Evolutionary conservation across 306 rosid genomes (phyloP), one percentile per base, ranked within the genome.

Genomic region (Betula pendula): DNA sequence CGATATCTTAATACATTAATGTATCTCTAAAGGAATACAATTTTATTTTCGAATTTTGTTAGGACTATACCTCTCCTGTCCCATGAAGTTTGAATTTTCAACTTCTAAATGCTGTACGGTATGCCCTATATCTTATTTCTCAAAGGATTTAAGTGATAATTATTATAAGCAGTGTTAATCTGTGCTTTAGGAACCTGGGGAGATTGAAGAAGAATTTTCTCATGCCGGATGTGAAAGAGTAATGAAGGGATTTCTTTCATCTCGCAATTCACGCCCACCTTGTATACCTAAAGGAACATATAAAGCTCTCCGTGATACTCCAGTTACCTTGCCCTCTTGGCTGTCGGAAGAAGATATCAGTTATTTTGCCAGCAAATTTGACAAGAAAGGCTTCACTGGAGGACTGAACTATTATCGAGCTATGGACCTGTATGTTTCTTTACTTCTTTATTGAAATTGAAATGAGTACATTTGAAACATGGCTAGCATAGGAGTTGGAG

Each of bases 331-430:
- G 75, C 97, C 98, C 22, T 33, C 85, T 11, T 94, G 98, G 98
- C 86, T 94, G 20, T 81, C 90, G 2, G 91, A 94, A 72, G 96
- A 94, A 70, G 92, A 90, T 78, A 35, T 90, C 79, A 77, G 72
- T 53, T 90, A 86, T 68, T 86, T 76, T 79, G 89, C 81, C 29
- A 75, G 53, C 78, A 88, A 90, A 73, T 91, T 85, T 85, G 75
- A 80, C 31, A 81, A 86, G 74, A 91, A 56, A 22, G 97, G 96
- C 68, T 94, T 91, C 77, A 87, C 90, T 0, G 96, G 98, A 3
- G 96, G 94, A 43, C 79, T 90, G 72, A 94, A 91, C 82, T 91
- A 91, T 53, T 94, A 94, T 79, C 91, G 94, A 11, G 91, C 94
- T 24, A 0, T 84, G 20, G 65, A 87, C 71, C 67, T 88, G 96